A percentile compares a stretch with the other conserved stretches of the same genome.
phyloP scores from a whole-genome alignment of 2,329 filamentous ascomycete genomes.

The Penicillium concentricum region DNA sequence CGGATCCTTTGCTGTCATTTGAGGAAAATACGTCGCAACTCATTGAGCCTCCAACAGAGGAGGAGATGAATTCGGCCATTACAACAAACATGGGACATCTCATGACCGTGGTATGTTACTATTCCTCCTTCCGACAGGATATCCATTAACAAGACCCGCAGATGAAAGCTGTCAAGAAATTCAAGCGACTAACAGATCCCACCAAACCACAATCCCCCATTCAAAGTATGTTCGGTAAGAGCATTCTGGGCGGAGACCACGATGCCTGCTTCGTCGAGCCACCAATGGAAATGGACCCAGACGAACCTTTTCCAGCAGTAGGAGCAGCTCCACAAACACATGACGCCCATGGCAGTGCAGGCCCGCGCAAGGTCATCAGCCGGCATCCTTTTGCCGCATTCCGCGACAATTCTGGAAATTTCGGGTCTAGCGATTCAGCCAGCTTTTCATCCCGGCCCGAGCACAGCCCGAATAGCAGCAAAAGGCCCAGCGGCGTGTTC shows the following conservation, averaged over 20 bases:
- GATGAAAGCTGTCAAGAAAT: constrained; percentile 89
- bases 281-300: constrained; percentile 52
- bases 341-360: constrained; percentile 36
- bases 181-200: constrained; percentile 70
- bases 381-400: constrained; percentile 50
- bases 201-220: constrained; percentile 52
- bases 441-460: constrained; percentile 16
- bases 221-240: constrained; percentile 38
- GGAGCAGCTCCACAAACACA: constrained; percentile 16
- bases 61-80: constrained; percentile 87
- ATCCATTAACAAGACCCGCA: constrained; percentile 32
- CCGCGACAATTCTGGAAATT: constrained; percentile 8
- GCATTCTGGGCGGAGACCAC: constrained; percentile 58
- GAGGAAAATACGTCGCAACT: constrained; percentile 84
- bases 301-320: constrained; percentile 30
- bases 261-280: constrained; percentile 57
- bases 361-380: constrained; percentile 52
- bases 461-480: constrained; percentile 14
- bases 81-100: constrained; percentile 86
- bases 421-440: constrained; percentile 15
- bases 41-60: constrained; percentile 80
- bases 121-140: neutral
- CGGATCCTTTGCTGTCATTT: constrained; percentile 72
- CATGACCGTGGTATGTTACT: constrained; percentile 65
- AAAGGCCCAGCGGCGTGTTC: constrained; percentile 14